Base-by-base conservation (phyloP, 208 protist genomes). In the Leishmania turanica region DNA sequence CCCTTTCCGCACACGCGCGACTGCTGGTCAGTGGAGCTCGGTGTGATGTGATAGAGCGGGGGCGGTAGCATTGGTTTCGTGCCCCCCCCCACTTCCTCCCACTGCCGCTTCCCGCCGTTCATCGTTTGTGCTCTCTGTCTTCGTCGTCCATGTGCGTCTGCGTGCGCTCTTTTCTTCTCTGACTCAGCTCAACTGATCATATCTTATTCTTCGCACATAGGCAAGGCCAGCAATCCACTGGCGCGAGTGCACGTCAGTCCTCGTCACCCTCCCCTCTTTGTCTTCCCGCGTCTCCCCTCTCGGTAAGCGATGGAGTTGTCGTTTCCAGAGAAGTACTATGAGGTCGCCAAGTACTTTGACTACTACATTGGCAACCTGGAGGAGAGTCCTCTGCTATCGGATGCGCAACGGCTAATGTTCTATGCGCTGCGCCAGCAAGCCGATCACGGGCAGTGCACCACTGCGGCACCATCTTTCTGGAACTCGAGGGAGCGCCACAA, bases 401-500 rank as follows among this genome's bases (percentile, higher is more conserved):
- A 94, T 80, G 77, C 83, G 73, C 82, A 93, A 58, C 92, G 92
- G 42, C 82, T 97, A 11, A 68, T 94, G 62, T 92, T 95, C 64
- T 97, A 97, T 76, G 94, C 94, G 0, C 83, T 97, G 51, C 86
- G 89, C 3, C 87, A 91, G 75, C 94, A 96, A 71, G 90, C 88
- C 21, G 90, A 95, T 24, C 78, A 92, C 37, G 94, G 94, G 1
- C 89, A 90, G 21, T 97, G 94, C 80, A 91, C 82, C 1, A 69
- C 81, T 11, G 81, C 87, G 17, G 85, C 90, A 1, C 94, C 94
- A 21, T 88, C 89, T 17, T 65, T 96, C 34, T 97, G 92, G 91
- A 77, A 92, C 56, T 56, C 87, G 60, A 89, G 47, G 40, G 92
- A 93, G 82, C 86, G 92, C 3, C 68, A 92, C 85, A 95, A 95